A percentile compares a stretch with the other conserved stretches of the same genome.
Conservation (phyloP, 176 grass and related monocot genomes). For the Leersia perrieri region DNA sequence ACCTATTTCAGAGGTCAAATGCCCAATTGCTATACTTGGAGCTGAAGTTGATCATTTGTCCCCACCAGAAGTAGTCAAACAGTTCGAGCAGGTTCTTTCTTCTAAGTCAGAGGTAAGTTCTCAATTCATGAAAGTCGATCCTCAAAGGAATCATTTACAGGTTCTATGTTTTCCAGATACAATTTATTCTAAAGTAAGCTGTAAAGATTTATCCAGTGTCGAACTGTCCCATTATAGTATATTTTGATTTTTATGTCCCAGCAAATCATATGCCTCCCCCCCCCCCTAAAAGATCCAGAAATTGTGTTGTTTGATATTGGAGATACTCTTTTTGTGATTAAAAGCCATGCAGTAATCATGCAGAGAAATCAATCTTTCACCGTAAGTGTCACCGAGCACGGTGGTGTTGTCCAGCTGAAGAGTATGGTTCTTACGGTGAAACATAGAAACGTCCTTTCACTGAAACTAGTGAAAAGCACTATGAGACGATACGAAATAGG, state of each 20-base stretch:
- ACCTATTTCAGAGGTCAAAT: slow-evolving; percentile 54
- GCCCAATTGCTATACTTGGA: slow-evolving; percentile 66
- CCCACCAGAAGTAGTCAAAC: slow-evolving; percentile 63
- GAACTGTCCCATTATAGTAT: not conserved
- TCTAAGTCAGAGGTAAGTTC: slow-evolving; percentile 53
- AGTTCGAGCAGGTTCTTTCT: slow-evolving; percentile 63
- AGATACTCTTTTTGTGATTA: not conserved
- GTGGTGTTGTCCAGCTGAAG: not conserved
- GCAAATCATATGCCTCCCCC: not conserved
- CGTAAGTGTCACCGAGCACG: not conserved
- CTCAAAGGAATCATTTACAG: not conserved
- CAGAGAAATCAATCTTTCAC: not conserved
- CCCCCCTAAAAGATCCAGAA: not conserved
- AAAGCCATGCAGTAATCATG: not conserved
- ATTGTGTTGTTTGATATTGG: not conserved
- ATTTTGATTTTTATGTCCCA: not conserved
- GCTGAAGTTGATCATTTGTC: slow-evolving; percentile 58
- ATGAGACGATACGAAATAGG: too few species aligned
- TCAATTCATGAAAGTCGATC: not conserved
- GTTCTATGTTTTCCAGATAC: not conserved
- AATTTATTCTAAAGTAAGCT: too few species aligned
- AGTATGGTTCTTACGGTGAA: not conserved
- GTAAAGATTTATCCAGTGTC: not conserved
- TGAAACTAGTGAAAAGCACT: not conserved
- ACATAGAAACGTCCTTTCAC: not conserved